A percentile compares a stretch with the other conserved stretches of the same genome.
Evolutionary conservation across 1,139 yeast species (phyloP).

Genomic region (Suhomyces bribrorum): DNA sequence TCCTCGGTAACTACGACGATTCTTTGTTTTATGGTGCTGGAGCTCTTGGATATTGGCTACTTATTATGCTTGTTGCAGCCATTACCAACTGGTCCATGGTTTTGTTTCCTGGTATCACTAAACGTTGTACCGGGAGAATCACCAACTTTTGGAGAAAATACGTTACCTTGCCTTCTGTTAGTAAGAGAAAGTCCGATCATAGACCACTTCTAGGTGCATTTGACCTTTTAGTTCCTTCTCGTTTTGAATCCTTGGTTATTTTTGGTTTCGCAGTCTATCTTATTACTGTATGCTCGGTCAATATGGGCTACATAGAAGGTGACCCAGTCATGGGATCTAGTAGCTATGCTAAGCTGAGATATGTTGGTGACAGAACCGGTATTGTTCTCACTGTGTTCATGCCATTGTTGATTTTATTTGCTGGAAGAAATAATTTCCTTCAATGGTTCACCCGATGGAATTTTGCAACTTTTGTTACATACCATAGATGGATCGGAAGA

Average conservation of each 20-base stretch:
- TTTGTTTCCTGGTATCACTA: constrained; percentile 28
- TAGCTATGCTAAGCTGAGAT: constrained; percentile 25
- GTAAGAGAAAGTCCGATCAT: constrained; percentile 26
- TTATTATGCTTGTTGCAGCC: constrained; percentile 43
- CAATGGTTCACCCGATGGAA: constrained; percentile 45
- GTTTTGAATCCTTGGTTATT: constrained; percentile 22
- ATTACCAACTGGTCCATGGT: constrained; percentile 41
- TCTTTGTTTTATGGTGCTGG: constrained; percentile 53
- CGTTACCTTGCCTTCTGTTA: constrained; percentile 34
- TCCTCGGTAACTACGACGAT: constrained; percentile 34
- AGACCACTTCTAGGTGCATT: constrained; percentile 21
- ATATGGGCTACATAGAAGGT: constrained; percentile 20
- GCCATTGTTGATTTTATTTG: constrained; percentile 41
- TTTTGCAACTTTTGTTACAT: constrained; percentile 36
- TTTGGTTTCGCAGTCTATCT: constrained; percentile 14
- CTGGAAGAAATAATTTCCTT: constrained; percentile 47
- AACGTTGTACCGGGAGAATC: constrained; percentile 24
- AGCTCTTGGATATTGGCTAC: constrained; percentile 50
- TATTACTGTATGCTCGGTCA: constrained; percentile 19
- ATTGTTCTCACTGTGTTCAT: constrained; percentile 30
- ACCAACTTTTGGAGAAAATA: constrained; percentile 30
- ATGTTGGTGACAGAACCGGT: constrained; percentile 35
- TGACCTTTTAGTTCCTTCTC: constrained; percentile 19
- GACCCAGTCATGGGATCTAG: constrained; percentile 28
- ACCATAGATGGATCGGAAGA: constrained; percentile 43